Evolutionary conservation across 208 protist species (phyloP).

Genomic region (Balamuthia mandrillaris): DNA sequence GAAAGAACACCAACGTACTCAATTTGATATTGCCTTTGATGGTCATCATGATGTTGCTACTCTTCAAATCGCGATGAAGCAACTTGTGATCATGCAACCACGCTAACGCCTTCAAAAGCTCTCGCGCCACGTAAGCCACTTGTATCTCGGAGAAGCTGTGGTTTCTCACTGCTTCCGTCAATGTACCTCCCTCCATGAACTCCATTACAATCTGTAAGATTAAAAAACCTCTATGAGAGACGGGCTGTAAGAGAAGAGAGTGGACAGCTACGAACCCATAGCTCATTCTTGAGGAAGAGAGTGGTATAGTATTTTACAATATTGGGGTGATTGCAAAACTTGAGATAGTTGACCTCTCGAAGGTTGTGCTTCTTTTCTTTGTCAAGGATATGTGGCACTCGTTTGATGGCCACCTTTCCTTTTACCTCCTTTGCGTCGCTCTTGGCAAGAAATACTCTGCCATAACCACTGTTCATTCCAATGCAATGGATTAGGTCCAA

Average conservation of each 20-base stretch:
- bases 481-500: background rate
- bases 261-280: background rate
- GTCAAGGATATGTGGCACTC: background rate
- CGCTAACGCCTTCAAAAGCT: background rate
- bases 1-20: too few relatives aligned
- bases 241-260: background rate
- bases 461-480: background rate
- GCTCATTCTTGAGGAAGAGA: background rate
- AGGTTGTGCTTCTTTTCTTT: slow-evolving; percentile 32
- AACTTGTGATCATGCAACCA: slow-evolving; percentile 16
- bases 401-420: slow-evolving; percentile 33
- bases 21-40: slow-evolving; percentile 35
- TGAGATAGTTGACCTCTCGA: slow-evolving; percentile 5
- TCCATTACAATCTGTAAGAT: slow-evolving; percentile 17
- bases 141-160: slow-evolving; percentile 21
- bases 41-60: slow-evolving; percentile 36
- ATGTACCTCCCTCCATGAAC: slow-evolving; percentile 16
- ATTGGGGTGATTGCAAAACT: slow-evolving; percentile 27
- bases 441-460: slow-evolving; percentile 15
- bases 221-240: background rate
- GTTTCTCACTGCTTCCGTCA: slow-evolving; percentile 3
- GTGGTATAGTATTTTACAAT: slow-evolving; percentile 17
- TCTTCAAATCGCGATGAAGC: slow-evolving; percentile 6
- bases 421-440: background rate
- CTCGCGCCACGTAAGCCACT: slow-evolving; percentile 8